Evolutionary conservation across 768 basidiomycete species (phyloP).

Genomic region (Boletales sp.): DNA sequence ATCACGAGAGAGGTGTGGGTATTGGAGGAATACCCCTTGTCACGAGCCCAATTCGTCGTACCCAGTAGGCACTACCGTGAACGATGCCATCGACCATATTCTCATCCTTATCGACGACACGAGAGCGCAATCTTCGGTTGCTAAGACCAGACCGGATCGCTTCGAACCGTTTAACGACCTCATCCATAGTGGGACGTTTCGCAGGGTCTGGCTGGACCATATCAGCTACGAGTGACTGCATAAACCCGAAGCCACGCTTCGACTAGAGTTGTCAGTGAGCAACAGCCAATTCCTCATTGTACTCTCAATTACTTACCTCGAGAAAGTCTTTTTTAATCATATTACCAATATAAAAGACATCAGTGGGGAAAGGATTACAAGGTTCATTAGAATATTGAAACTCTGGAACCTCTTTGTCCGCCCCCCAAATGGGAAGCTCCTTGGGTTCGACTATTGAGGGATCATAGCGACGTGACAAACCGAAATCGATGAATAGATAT

Average conservation of each 20-base stretch:
- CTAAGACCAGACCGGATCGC: conserved; percentile 14
- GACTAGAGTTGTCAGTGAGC: too few species aligned
- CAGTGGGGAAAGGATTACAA: conserved; percentile 38
- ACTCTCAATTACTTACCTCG: conserved; percentile 23
- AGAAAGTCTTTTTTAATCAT: conserved; percentile 27
- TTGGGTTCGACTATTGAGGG: conserved; percentile 22
- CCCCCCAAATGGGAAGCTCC: conserved; percentile 31
- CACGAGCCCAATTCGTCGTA: conserved; percentile 11
- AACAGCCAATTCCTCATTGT: too few species aligned
- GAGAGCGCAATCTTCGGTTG: conserved; percentile 24
- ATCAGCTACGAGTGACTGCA: conserved; percentile 27
- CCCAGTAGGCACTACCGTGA: conserved; percentile 15
- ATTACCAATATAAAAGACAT: conserved; percentile 43
- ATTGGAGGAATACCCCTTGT: conserved; percentile 13
- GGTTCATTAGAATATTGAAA: conserved; percentile 17
- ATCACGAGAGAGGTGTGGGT: too few species aligned
- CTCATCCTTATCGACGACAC: conserved; percentile 8
- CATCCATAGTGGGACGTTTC: conserved; percentile 34
- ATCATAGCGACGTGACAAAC: conserved; percentile 27
- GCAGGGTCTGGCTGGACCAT: conserved; percentile 35
- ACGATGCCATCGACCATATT: not conserved
- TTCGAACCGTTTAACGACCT: conserved; percentile 29
- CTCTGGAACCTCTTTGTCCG: conserved; percentile 40
- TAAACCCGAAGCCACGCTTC: conserved; percentile 22
- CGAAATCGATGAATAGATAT: conserved; percentile 25